phyloP scores from a whole-genome alignment of 2,329 filamentous ascomycete species.

The Dothistroma septosporum region DNA sequence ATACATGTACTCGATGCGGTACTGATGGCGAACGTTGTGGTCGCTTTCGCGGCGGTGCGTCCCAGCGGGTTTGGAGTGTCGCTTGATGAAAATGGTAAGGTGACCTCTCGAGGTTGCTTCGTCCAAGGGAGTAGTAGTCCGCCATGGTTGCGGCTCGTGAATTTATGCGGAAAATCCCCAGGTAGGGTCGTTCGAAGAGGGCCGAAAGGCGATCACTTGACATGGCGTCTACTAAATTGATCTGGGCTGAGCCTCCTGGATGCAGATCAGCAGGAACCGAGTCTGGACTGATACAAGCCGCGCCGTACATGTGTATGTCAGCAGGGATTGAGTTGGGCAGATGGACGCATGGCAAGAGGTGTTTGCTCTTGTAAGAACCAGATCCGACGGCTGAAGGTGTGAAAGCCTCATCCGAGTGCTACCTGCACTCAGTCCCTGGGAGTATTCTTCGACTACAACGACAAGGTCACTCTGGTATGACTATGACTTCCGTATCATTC shows the following conservation, averaged over 20 bases:
- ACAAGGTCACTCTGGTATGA: too few relatives aligned
- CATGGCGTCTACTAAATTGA: neutral
- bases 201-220: neutral
- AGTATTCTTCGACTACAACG: too few relatives aligned
- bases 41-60: neutral
- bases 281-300: too few relatives aligned
- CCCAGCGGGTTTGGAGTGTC: neutral
- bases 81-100: neutral
- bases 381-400: too few relatives aligned
- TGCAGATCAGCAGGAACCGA: too few relatives aligned
- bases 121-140: neutral
- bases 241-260: neutral
- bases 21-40: constrained; percentile 11
- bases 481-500: too few relatives aligned
- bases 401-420: too few relatives aligned
- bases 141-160: neutral
- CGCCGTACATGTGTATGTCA: too few relatives aligned
- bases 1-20: constrained; percentile 19
- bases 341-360: too few relatives aligned
- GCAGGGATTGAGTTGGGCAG: too few relatives aligned
- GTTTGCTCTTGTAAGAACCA: too few relatives aligned
- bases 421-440: too few relatives aligned
- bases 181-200: neutral
- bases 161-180: neutral
- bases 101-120: neutral